Percentiles rank a stretch among this genome's conserved stretches.
These are phyloP conservation scores for Eragrostis tef DNA, from an alignment of 202 grass and related monocot genomes.

Conservation along the genomic window DNA sequence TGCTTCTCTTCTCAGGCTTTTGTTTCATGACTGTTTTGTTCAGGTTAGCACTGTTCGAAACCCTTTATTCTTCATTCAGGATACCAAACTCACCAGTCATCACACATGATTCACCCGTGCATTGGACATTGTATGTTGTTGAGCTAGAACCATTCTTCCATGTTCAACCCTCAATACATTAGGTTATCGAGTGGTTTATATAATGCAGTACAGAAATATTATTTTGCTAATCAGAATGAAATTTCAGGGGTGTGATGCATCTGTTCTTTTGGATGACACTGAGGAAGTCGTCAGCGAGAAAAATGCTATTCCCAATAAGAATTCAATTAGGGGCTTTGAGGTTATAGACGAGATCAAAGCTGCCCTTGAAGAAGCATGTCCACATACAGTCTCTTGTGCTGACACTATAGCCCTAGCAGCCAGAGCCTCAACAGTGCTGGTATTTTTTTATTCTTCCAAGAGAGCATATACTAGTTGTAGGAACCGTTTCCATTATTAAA, in stretches of 20 bases:
- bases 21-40: constrained; percentile 83
- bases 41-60: constrained; percentile 53
- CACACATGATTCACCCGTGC: neutral
- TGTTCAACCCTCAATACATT: neutral
- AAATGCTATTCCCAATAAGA: constrained; percentile 68
- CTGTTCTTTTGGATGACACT: constrained; percentile 71
- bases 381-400: constrained; percentile 76
- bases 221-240: neutral
- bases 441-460: constrained; percentile 35
- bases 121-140: neutral
- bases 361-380: constrained; percentile 75
- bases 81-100: neutral
- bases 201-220: neutral
- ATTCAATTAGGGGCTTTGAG: constrained; percentile 78
- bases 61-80: neutral
- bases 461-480: constrained; percentile 8
- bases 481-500: too few relatives aligned
- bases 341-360: constrained; percentile 83
- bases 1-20: constrained; percentile 79
- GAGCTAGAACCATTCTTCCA: constrained; percentile 6
- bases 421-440: constrained; percentile 69
- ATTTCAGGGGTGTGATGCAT: constrained; percentile 81
- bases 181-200: neutral
- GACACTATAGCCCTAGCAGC: constrained; percentile 75
- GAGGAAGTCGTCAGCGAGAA: constrained; percentile 64